Conservation (phyloP, 2,329 filamentous ascomycete species). For the Penicillium sumatraense region DNA sequence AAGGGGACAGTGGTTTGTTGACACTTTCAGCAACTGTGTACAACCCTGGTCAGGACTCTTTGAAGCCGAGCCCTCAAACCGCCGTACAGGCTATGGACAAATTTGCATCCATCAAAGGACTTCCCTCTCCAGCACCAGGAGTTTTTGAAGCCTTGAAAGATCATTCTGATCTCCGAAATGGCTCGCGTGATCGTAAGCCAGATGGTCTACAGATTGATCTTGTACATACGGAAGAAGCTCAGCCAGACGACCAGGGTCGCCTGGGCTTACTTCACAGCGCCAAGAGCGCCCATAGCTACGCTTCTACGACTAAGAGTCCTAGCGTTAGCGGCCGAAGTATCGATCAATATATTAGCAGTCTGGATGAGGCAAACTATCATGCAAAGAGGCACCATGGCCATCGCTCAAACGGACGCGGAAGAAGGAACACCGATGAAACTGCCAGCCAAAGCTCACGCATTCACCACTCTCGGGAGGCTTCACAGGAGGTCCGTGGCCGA, state of each 20-base stretch:
- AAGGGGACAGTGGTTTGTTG: conserved; percentile 42
- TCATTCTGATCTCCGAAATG: conserved; percentile 57
- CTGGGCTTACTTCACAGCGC: conserved; percentile 56
- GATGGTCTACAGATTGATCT: conserved; percentile 71
- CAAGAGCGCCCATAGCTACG: conserved; percentile 51
- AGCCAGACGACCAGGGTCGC: conserved; percentile 56
- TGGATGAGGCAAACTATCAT: conserved; percentile 75
- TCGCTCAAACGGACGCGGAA: conserved; percentile 57
- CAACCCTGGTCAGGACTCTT: conserved; percentile 44
- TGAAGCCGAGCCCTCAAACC: conserved; percentile 58
- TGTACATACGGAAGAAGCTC: conserved; percentile 56
- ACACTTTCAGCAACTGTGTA: conserved; percentile 50
- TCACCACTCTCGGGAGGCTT: conserved; percentile 61
- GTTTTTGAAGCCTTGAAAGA: conserved; percentile 67
- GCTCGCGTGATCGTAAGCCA: conserved; percentile 79
- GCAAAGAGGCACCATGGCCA: conserved; percentile 54
- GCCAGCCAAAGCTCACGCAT: conserved; percentile 57
- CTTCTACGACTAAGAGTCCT: conserved; percentile 57
- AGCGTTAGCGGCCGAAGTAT: conserved; percentile 68
- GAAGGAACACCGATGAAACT: conserved; percentile 46
- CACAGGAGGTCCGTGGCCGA: conserved; percentile 70
- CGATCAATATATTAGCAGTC: conserved; percentile 83
- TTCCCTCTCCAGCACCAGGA: conserved; percentile 71
- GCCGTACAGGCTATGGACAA: conserved; percentile 71
- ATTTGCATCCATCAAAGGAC: conserved; percentile 58